A percentile compares a stretch with the other conserved stretches of the same genome.
Conservation (phyloP, 2,329 filamentous ascomycete genomes). For the Cordyceps javanica region DNA sequence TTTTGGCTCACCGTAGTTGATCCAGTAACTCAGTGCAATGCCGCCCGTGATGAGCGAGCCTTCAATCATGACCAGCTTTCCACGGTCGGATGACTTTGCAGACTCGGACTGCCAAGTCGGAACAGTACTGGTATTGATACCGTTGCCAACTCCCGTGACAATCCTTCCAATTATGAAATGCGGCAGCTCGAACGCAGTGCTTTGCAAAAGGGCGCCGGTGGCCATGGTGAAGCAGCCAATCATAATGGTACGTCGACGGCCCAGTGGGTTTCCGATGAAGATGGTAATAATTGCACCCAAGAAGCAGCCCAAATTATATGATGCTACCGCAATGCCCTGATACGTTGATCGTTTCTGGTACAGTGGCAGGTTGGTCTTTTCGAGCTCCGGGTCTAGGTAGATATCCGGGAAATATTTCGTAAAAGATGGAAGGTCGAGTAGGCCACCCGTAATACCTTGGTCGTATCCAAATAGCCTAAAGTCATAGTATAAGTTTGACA, state of each 20-base stretch:
- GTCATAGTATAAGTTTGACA: not conserved
- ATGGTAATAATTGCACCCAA: constrained; percentile 52
- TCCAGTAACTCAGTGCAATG: constrained; percentile 44
- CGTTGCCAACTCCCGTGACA: constrained; percentile 44
- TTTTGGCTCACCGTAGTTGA: constrained; percentile 35
- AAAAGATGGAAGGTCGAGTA: constrained; percentile 56
- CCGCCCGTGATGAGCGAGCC: constrained; percentile 42
- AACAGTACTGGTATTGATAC: constrained; percentile 39
- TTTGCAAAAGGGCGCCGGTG: constrained; percentile 46
- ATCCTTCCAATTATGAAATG: constrained; percentile 43
- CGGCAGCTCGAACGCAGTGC: constrained; percentile 38
- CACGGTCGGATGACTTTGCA: constrained; percentile 41
- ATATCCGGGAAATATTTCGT: constrained; percentile 44
- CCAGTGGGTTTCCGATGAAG: constrained; percentile 51
- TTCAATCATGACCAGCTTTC: constrained; percentile 45
- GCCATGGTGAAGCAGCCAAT: constrained; percentile 43
- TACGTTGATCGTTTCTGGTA: constrained; percentile 31
- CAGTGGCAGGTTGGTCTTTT: constrained; percentile 19
- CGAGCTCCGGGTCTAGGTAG: constrained; percentile 32
- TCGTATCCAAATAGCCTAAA: constrained; percentile 29
- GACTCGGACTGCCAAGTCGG: constrained; percentile 48
- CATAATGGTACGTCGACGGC: constrained; percentile 46
- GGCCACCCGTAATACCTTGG: constrained; percentile 61
- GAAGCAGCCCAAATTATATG: constrained; percentile 46
- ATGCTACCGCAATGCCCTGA: constrained; percentile 38